Evolutionary conservation across 345 rosid genomes (phyloP), one percentile per base, ranked within the genome.

Genomic region (Diplotaxis tenuifolia): DNA sequence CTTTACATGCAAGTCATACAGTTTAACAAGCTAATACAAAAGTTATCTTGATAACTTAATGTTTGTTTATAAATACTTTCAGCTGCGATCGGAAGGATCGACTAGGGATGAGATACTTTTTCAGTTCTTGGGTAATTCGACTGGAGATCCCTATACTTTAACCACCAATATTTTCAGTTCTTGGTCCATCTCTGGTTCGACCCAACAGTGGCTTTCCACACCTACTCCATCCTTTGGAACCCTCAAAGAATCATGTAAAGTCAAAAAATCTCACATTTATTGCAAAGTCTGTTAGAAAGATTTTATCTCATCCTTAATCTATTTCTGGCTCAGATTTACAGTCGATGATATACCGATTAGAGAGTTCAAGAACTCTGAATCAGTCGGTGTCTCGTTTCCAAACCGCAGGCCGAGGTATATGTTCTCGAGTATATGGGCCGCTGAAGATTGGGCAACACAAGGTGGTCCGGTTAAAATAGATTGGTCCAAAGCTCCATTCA

Each of bases 371-470:
- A 89, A 85, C 77, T 62, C 81, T 7, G 86, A 86, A 22, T 50
- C 88, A 3, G 49, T 68, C 6, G 88, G 89, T 3, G 76, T 89
- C 27, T 76, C 80, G 29, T 86, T 76, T 45, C 94, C 91, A 11
- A 86, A 75, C 71, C 82, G 47, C 79, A 86, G 87, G 16, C 75
- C 94, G 5, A 89, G 87, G 94, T 81, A 82, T 67, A 36, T 85
- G 20, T 82, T 83, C 79, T 75, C 87, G 1, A 86, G 85, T 34
- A 73, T 87, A 2, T 87, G 89, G 91, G 81, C 85, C 62, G 91
- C 85, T 65, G 85, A 86, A 63, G 61, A 81, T 16, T 86, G 93
- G 91, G 88, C 88, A 12, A 88, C 93, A 0, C 78, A 87, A 70
- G 89, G 89, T 4, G 89, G 94, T 3, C 73, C 72, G 1, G 83